phyloP scores from a whole-genome alignment of 192 early-diverging fungal genomes.

The Podila horticola region DNA sequence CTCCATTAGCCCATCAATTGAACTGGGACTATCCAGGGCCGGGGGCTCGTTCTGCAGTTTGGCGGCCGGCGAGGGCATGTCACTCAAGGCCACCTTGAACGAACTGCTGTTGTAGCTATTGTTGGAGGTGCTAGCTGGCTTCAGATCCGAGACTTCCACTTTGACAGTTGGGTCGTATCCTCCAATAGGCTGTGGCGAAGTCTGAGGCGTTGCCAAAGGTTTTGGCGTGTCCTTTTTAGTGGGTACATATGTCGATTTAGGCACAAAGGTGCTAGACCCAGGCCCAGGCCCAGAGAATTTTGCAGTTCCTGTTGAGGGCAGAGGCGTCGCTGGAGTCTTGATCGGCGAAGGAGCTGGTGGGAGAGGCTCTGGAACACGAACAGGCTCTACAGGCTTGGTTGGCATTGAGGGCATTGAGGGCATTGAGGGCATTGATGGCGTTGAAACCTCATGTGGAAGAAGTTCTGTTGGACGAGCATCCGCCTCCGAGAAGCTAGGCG shows the following conservation, averaged over 20 bases:
- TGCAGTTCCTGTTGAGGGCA: neutral
- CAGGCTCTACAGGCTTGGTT: neutral
- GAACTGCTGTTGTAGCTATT: neutral
- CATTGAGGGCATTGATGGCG: neutral
- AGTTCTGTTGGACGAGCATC: conserved; percentile 25
- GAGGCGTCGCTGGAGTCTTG: neutral
- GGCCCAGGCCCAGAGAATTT: neutral
- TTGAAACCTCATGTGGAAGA: neutral
- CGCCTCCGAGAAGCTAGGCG: conserved; percentile 21
- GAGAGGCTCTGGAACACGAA: neutral
- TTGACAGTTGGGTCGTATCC: conserved; percentile 34
- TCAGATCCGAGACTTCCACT: conserved; percentile 32
- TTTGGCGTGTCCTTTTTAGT: conserved; percentile 33
- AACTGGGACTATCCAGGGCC: conserved; percentile 26
- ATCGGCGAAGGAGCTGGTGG: neutral
- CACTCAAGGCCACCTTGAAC: conserved; percentile 26
- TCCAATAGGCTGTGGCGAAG: neutral
- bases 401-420: neutral
- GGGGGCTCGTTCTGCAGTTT: neutral
- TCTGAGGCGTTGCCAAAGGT: conserved; percentile 1
- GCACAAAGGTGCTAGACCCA: conserved; percentile 16
- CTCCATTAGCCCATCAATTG: conserved; percentile 43
- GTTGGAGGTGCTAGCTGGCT: neutral
- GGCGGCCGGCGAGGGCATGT: conserved; percentile 11
- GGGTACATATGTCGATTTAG: conserved; percentile 29